These are phyloP conservation scores for Coelastrella sp. DNA, from an alignment of 139 green algal species.

Conservation along the genomic window DNA sequence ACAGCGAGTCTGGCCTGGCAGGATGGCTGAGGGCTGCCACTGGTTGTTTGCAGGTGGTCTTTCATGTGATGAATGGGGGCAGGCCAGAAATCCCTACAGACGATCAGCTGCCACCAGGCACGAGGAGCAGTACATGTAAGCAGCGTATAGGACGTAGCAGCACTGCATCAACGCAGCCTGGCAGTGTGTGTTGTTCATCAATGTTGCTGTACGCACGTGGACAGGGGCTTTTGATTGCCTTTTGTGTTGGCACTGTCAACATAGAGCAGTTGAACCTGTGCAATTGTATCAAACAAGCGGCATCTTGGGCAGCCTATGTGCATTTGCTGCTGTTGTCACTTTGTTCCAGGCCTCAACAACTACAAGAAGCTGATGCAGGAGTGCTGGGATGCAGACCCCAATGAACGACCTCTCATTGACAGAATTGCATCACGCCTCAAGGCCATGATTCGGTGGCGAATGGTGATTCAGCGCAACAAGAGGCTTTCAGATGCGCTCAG, in stretches of 20 bases:
- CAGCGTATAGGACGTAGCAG: background rate
- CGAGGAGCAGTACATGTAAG: constrained; percentile 34
- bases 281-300: too few species aligned
- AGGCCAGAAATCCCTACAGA: constrained; percentile 4
- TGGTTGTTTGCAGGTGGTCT: background rate
- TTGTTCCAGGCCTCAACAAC: constrained; percentile 12
- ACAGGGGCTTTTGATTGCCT: too few species aligned
- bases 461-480: background rate
- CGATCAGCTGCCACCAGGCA: constrained; percentile 29
- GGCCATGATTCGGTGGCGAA: constrained; percentile 37
- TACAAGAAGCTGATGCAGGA: constrained; percentile 41
- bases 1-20: too few species aligned
- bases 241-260: too few species aligned
- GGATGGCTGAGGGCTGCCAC: background rate
- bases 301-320: too few species aligned
- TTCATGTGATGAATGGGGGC: background rate
- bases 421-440: constrained; percentile 32
- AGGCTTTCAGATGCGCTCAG: background rate
- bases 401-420: constrained; percentile 22
- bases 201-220: too few species aligned
- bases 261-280: too few species aligned
- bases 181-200: too few species aligned
- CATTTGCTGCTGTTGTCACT: background rate
- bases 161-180: background rate
- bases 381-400: constrained; percentile 25